Evolutionary conservation across 495 filamentous ascomycete species (phyloP).

Genomic region (Trichoderma gamsii): DNA sequence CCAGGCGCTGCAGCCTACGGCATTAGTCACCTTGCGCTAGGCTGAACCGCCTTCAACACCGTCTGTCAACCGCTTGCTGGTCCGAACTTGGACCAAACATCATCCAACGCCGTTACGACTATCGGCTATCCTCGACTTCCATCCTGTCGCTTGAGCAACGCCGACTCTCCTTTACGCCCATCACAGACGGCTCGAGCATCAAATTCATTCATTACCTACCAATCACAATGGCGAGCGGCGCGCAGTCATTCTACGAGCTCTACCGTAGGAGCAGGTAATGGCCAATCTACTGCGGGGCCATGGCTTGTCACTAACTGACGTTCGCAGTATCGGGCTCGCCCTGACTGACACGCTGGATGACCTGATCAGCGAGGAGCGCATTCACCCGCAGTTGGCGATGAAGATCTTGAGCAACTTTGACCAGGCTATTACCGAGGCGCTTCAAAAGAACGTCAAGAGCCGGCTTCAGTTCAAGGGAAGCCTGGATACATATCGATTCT

Average conservation of each 20-base stretch:
- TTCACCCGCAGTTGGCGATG: conserved; percentile 97
- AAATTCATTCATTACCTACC: background rate
- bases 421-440: conserved; percentile 74
- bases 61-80: conserved; percentile 11
- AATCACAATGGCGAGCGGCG: conserved; percentile 27
- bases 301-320: conserved; percentile 17
- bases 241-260: conserved; percentile 81
- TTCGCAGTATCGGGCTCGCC: conserved; percentile 72
- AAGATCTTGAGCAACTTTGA: conserved; percentile 94
- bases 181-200: background rate
- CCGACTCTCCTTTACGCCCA: conserved; percentile 16
- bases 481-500: conserved; percentile 98
- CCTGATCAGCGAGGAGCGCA: conserved; percentile 82
- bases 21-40: background rate
- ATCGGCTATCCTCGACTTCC: background rate
- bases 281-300: conserved; percentile 16
- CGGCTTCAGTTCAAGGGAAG: conserved; percentile 96
- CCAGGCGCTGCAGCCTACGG: background rate
- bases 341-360: conserved; percentile 96
- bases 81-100: conserved; percentile 1
- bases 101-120: background rate
- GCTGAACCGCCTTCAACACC: conserved; percentile 18
- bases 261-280: conserved; percentile 93
- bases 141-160: background rate
- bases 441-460: conserved; percentile 85